A percentile compares a stretch with the other conserved stretches of the same genome.
These are phyloP conservation scores for Myriosclerotinia scirpicola DNA, from an alignment of 2,329 filamentous ascomycete genomes.

Conservation along the genomic window DNA sequence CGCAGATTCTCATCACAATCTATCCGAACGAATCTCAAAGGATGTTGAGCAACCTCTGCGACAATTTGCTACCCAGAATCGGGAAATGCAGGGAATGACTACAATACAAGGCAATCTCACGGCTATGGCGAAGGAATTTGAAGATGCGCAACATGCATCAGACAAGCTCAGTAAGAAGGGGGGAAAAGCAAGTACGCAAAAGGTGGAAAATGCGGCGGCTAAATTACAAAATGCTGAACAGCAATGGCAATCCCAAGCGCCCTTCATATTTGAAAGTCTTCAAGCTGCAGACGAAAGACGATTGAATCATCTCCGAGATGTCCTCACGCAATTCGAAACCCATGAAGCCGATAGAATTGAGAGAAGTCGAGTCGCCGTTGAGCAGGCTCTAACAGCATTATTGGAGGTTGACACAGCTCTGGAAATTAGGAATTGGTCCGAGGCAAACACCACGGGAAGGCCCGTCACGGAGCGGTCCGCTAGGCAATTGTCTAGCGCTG, in stretches of 20 bases:
- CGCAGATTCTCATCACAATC: conserved; percentile 77
- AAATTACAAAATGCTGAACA: conserved; percentile 75
- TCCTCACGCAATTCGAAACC: conserved; percentile 89
- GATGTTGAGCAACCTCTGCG: conserved; percentile 86
- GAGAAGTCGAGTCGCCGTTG: conserved; percentile 69
- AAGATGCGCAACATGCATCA: conserved; percentile 79
- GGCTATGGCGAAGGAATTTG: conserved; percentile 80
- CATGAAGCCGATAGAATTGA: conserved; percentile 88
- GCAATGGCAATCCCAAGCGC: conserved; percentile 92
- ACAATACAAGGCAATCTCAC: conserved; percentile 79
- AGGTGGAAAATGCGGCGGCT: conserved; percentile 71
- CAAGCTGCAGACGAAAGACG: conserved; percentile 88
- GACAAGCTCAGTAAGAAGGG: conserved; percentile 82
- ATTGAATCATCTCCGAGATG: conserved; percentile 84
- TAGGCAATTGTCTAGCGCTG: conserved; percentile 36
- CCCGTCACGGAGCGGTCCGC: conserved; percentile 37
- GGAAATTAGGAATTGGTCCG: conserved; percentile 76
- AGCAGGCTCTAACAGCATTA: conserved; percentile 76
- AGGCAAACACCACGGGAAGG: conserved; percentile 44
- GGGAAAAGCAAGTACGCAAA: conserved; percentile 70
- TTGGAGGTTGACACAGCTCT: conserved; percentile 83
- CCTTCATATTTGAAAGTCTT: conserved; percentile 90
- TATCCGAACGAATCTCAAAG: conserved; percentile 78
- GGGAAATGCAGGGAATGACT: conserved; percentile 76
- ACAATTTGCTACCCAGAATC: conserved; percentile 67